Evolutionary conservation across 495 filamentous ascomycete genomes (phyloP).

Genomic region (Entonaema liquescens): DNA sequence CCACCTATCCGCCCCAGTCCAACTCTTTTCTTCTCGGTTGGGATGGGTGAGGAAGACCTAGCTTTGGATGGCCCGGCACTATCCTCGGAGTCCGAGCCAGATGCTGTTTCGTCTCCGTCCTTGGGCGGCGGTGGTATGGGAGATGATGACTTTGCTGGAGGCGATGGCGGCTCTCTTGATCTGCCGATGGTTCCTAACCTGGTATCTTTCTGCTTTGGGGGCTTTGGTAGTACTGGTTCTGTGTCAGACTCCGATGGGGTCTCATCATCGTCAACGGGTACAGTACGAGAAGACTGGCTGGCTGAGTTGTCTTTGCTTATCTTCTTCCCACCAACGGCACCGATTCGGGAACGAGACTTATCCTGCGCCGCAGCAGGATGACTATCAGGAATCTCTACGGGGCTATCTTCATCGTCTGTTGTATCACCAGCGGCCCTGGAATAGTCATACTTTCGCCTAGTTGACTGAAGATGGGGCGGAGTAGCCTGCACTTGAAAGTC

Average conservation of each 20-base stretch:
- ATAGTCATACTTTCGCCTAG: constrained; percentile 2
- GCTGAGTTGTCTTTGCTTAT: constrained; percentile 9
- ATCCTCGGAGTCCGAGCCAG: constrained; percentile 44
- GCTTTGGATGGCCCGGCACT: background rate
- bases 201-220: constrained; percentile 10
- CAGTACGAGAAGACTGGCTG: constrained; percentile 37
- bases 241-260: constrained; percentile 42
- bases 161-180: constrained; percentile 10
- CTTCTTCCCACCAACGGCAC: constrained; percentile 41
- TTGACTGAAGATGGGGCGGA: constrained; percentile 47
- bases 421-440: constrained; percentile 45
- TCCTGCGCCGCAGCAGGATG: constrained; percentile 6
- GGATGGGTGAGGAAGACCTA: constrained; percentile 31
- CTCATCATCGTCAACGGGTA: constrained; percentile 42
- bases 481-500: constrained; percentile 63
- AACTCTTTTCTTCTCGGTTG: constrained; percentile 36
- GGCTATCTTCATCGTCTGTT: constrained; percentile 47
- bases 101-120: constrained; percentile 54
- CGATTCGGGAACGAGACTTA: constrained; percentile 34
- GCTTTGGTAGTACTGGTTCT: constrained; percentile 12
- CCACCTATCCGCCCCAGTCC: constrained; percentile 58
- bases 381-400: constrained; percentile 30
- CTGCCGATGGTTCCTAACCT: constrained; percentile 34
- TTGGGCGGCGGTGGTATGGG: constrained; percentile 21
- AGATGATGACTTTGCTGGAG: constrained; percentile 22